Evolutionary conservation across 441 rosid species (phyloP).

Genomic region (Mallotus repandus): DNA sequence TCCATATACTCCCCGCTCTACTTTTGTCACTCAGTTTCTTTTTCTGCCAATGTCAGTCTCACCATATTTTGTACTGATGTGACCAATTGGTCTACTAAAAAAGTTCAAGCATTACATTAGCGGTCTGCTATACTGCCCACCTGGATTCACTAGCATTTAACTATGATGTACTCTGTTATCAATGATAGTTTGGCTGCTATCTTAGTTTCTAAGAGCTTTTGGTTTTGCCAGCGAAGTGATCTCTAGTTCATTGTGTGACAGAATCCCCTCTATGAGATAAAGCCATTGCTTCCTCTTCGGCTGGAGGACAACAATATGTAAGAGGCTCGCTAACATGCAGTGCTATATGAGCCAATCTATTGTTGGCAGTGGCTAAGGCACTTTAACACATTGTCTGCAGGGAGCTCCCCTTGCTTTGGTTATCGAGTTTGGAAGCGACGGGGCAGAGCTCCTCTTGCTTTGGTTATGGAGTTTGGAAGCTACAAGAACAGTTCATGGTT

Average conservation of each 20-base stretch:
- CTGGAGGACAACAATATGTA: constrained; percentile 10
- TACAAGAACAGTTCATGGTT: too few species aligned
- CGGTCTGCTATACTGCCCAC: neutral
- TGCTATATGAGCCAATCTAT: neutral
- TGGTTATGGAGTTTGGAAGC: neutral
- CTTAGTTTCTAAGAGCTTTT: neutral
- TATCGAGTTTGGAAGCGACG: neutral
- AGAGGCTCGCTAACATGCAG: constrained; percentile 1
- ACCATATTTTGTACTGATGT: neutral
- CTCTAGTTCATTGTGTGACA: neutral
- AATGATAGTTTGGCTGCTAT: neutral
- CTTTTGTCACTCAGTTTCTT: neutral
- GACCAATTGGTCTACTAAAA: neutral
- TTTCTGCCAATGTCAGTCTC: neutral
- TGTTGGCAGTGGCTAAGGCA: neutral
- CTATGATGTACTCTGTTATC: neutral
- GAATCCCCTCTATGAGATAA: constrained; percentile 3
- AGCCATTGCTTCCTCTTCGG: neutral
- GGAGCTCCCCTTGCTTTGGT: neutral
- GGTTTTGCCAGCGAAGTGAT: neutral
- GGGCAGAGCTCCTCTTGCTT: neutral
- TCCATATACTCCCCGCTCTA: constrained; percentile 2
- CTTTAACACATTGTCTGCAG: constrained; percentile 1
- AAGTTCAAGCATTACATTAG: neutral
- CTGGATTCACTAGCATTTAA: neutral